phyloP scores from a whole-genome alignment of 129 eudicot genomes.

The Ambrosia artemisiifolia region DNA sequence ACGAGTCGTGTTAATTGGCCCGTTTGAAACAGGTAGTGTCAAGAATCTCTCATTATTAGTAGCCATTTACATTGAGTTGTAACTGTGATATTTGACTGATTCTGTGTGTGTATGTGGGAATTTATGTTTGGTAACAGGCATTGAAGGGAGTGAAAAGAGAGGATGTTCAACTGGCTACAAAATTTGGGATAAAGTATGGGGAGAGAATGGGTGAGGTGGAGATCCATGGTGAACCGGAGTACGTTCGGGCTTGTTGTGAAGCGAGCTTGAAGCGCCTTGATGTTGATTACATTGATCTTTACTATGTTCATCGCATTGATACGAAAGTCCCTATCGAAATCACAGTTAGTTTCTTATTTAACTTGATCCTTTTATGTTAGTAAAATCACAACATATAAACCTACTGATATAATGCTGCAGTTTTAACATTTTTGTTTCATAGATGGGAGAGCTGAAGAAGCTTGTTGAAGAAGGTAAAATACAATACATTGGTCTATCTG shows the following conservation, averaged over 20 bases:
- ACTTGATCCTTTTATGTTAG: not conserved
- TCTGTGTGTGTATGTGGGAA: not conserved
- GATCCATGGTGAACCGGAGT: slow-evolving; percentile 43
- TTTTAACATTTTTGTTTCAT: not conserved
- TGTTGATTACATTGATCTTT: slow-evolving; percentile 58
- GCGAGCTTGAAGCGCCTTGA: slow-evolving; percentile 57
- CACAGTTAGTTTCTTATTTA: slow-evolving; percentile 30
- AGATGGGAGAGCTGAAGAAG: slow-evolving; percentile 73
- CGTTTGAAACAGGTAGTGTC: too few species aligned
- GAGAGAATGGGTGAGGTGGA: slow-evolving; percentile 16
- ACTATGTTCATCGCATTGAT: slow-evolving; percentile 55
- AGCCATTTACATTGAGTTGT: too few species aligned
- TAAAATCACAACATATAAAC: too few species aligned
- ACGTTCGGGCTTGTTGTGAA: slow-evolving; percentile 56
- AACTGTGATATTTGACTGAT: not conserved
- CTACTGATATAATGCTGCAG: too few species aligned
- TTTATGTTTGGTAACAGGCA: slow-evolving; percentile 37
- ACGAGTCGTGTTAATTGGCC: too few species aligned
- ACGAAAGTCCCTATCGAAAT: slow-evolving; percentile 46
- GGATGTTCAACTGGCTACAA: slow-evolving; percentile 60
- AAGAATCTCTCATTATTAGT: too few species aligned
- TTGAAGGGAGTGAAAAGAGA: slow-evolving; percentile 55
- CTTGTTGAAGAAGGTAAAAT: slow-evolving; percentile 71
- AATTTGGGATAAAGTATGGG: slow-evolving; percentile 42
- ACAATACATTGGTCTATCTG: slow-evolving; percentile 58